Percentiles rank a stretch among this genome's conserved stretches.
phyloP scores from a whole-genome alignment of 2,329 filamentous ascomycete genomes.

The Penicillium freii region DNA sequence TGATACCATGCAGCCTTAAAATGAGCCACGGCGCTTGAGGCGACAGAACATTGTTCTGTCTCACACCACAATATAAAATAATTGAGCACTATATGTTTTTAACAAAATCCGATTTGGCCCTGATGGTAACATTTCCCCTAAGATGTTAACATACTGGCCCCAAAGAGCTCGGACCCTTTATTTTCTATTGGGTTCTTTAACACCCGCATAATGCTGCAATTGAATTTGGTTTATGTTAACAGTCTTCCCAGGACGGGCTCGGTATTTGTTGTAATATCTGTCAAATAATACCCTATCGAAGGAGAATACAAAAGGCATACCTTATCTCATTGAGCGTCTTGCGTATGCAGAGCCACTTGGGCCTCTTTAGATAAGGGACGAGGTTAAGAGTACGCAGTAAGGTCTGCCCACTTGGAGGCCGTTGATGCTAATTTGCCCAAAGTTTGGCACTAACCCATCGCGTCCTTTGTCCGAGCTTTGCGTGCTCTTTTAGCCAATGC shows the following conservation, averaged over 20 bases:
- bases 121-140: background rate
- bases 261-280: background rate
- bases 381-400: background rate
- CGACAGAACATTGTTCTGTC: background rate
- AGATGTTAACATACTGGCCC: background rate
- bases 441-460: background rate
- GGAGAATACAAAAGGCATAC: background rate
- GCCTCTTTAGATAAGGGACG: background rate
- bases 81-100: background rate
- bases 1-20: constrained; percentile 1
- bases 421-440: background rate
- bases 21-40: background rate
- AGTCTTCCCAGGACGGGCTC: background rate
- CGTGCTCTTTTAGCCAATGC: background rate
- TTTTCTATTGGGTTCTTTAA: background rate
- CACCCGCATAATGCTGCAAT: background rate
- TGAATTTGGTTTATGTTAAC: background rate
- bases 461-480: background rate
- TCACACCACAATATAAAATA: background rate
- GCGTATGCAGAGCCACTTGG: no score
- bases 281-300: background rate
- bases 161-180: background rate
- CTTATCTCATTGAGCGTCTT: background rate
- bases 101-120: background rate
- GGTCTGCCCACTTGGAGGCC: background rate